A percentile compares a stretch with the other conserved stretches of the same genome.
Evolutionary conservation across 2,329 filamentous ascomycete species (phyloP).

Genomic region (Nannizziopsis arthrosporioides): DNA sequence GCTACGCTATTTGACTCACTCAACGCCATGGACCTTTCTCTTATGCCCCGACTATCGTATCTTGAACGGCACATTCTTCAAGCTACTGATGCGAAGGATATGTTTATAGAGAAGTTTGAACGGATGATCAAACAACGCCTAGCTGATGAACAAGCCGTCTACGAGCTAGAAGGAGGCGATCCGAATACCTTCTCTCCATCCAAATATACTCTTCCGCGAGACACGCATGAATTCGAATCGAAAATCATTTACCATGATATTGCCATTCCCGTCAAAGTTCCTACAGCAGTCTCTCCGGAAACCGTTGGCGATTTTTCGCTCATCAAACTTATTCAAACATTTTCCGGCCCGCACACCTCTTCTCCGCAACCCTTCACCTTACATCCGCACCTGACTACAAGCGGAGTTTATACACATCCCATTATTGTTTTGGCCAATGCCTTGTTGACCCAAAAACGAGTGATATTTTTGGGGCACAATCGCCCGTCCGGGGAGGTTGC

Average conservation of each 20-base stretch:
- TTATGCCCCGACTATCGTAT: conserved; percentile 74
- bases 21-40: conserved; percentile 90
- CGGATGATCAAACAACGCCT: conserved; percentile 79
- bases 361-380: conserved; percentile 71
- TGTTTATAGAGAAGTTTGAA: conserved; percentile 97
- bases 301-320: conserved; percentile 96
- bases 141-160: conserved; percentile 45
- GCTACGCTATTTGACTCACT: conserved; percentile 82
- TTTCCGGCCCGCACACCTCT: conserved; percentile 70
- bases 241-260: conserved; percentile 93
- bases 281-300: conserved; percentile 84
- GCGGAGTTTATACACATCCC: conserved; percentile 78
- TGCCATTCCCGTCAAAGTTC: conserved; percentile 91
- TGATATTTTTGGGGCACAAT: conserved; percentile 93
- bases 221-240: conserved; percentile 96
- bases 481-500: conserved; percentile 91
- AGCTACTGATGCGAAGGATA: conserved; percentile 82
- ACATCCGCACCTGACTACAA: conserved; percentile 88
- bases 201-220: conserved; percentile 67
- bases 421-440: conserved; percentile 92
- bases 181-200: conserved; percentile 52
- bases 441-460: conserved; percentile 85
- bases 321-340: conserved; percentile 93
- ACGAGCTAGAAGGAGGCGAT: conserved; percentile 20
- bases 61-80: conserved; percentile 80